A percentile compares a stretch with the other conserved stretches of the same genome.
phyloP scores from a whole-genome alignment of 129 eudicot species.

The Rutidosis leptorrhynchoides region DNA sequence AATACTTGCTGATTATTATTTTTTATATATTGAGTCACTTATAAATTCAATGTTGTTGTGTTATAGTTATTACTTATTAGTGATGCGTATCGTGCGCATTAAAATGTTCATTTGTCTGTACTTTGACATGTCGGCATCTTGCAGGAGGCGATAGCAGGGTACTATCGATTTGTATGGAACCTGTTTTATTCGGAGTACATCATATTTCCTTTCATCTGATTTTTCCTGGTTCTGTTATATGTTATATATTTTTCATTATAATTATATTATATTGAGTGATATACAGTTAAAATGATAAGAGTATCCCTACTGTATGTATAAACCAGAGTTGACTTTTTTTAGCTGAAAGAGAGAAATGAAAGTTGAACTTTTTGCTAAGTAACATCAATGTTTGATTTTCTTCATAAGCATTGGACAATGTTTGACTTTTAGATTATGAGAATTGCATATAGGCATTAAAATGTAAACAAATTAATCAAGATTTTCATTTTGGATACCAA shows the following conservation, averaged over 20 bases:
- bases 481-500: too few relatives aligned
- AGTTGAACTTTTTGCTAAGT: background rate
- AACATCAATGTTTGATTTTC: too few relatives aligned
- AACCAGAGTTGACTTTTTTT: background rate
- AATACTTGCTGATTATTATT: constrained; percentile 8
- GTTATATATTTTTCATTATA: constrained; percentile 29
- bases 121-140: constrained; percentile 19
- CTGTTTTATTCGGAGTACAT: constrained; percentile 86
- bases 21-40: background rate
- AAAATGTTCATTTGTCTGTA: background rate
- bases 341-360: too few relatives aligned
- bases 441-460: too few relatives aligned
- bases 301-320: background rate
- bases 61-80: background rate
- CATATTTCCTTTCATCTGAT: constrained; percentile 55
- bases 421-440: too few relatives aligned
- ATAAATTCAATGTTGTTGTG: constrained; percentile 11
- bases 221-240: constrained; percentile 5
- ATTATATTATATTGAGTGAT: constrained; percentile 1
- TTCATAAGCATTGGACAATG: too few relatives aligned
- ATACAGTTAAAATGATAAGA: constrained; percentile 5
- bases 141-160: constrained; percentile 95
- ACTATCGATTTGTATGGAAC: constrained; percentile 90
- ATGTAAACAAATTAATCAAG: too few relatives aligned
- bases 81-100: constrained; percentile 6